Conservation (phyloP, 108 stramenopile genomes). For the Skeletonema grethae region DNA sequence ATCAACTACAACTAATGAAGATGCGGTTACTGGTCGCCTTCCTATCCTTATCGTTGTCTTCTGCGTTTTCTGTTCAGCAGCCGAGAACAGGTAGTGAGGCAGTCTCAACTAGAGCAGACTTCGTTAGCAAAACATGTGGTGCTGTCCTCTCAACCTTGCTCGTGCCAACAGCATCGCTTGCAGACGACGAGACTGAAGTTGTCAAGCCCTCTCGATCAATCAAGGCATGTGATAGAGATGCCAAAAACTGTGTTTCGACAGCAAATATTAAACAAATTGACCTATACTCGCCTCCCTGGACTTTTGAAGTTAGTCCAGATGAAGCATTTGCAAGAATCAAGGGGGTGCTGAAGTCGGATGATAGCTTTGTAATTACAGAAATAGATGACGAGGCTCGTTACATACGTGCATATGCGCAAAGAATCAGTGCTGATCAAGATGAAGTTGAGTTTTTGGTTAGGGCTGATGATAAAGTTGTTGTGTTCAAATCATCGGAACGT, state of each 20-base stretch:
- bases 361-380: constrained; percentile 44
- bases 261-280: constrained; percentile 66
- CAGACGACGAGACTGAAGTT: constrained; percentile 12
- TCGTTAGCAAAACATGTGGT: constrained; percentile 1
- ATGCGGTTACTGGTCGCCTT: constrained; percentile 4
- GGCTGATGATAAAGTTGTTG: constrained; percentile 68
- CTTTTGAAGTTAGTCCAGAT: constrained; percentile 63
- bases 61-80: constrained; percentile 3
- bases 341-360: constrained; percentile 65
- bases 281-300: constrained; percentile 79
- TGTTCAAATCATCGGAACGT: constrained; percentile 56
- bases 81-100: not conserved
- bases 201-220: constrained; percentile 9
- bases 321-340: constrained; percentile 80
- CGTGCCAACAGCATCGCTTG: constrained; percentile 13
- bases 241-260: constrained; percentile 73
- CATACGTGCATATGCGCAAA: constrained; percentile 57
- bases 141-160: constrained; percentile 5
- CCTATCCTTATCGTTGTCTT: not conserved
- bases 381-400: constrained; percentile 57
- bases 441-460: constrained; percentile 74
- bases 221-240: constrained; percentile 16
- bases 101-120: not conserved
- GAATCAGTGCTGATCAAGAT: constrained; percentile 44
- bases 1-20: too few species aligned